A percentile compares a stretch with the other conserved stretches of the same genome.
phyloP scores from a whole-genome alignment of 352 stramenopile genomes.

The Globisporangium nagaii region DNA sequence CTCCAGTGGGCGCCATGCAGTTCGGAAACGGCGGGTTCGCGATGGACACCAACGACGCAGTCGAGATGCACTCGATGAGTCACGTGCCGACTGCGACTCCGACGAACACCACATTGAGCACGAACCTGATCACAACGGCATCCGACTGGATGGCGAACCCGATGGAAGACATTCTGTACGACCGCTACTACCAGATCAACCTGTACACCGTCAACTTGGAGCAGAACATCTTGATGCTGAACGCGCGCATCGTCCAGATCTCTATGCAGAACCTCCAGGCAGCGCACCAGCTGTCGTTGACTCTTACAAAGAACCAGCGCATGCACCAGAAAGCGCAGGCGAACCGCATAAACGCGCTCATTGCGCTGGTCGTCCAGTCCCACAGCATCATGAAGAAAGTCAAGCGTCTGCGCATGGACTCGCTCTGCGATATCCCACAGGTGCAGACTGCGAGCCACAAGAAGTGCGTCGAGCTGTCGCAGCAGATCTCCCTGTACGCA shows the following conservation, averaged over 20 bases:
- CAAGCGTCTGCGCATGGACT: slow-evolving; percentile 36
- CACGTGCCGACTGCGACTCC: background rate
- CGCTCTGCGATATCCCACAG: slow-evolving; percentile 58
- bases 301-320: slow-evolving; percentile 22
- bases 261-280: slow-evolving; percentile 39
- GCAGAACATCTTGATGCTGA: slow-evolving; percentile 29
- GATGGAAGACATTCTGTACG: slow-evolving; percentile 48
- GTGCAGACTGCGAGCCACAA: slow-evolving; percentile 46
- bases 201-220: slow-evolving; percentile 36
- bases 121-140: slow-evolving; percentile 17
- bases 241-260: slow-evolving; percentile 34
- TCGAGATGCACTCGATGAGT: background rate
- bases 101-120: background rate
- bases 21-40: background rate
- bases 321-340: slow-evolving; percentile 23
- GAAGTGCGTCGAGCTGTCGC: slow-evolving; percentile 49
- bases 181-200: slow-evolving; percentile 46
- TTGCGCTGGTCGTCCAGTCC: slow-evolving; percentile 56
- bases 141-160: slow-evolving; percentile 33
- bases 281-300: slow-evolving; percentile 19
- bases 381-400: slow-evolving; percentile 46
- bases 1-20: background rate
- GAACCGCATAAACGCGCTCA: slow-evolving; percentile 29
- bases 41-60: background rate
- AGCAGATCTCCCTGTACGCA: slow-evolving; percentile 38